Percentiles rank a stretch among this genome's conserved stretches.
phyloP scores from a whole-genome alignment of 805 yeast species.

The Tetrapisispora namnaoensis region DNA sequence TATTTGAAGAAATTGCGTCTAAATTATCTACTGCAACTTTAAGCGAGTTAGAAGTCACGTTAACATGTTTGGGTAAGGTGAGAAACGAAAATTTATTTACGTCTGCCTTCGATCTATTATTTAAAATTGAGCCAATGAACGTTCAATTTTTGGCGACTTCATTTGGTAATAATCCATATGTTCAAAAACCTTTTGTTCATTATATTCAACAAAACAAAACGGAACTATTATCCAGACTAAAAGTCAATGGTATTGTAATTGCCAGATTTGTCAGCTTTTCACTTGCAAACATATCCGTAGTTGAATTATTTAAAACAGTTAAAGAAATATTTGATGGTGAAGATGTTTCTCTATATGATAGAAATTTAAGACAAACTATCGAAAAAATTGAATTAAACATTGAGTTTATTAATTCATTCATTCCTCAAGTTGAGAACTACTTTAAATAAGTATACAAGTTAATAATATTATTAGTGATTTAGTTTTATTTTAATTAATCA shows the following conservation, averaged over 20 bases:
- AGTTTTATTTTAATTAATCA: too few relatives aligned
- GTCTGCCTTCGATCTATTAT: slow-evolving; percentile 30
- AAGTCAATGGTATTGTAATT: slow-evolving; percentile 37
- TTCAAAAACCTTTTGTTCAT: slow-evolving; percentile 36
- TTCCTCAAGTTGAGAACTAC: slow-evolving; percentile 2
- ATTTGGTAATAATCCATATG: slow-evolving; percentile 33
- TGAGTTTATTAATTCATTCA: neutral
- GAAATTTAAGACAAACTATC: slow-evolving; percentile 10
- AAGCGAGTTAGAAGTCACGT: slow-evolving; percentile 43
- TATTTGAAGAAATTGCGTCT: slow-evolving; percentile 30
- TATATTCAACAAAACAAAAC: slow-evolving; percentile 37
- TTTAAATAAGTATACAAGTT: neutral
- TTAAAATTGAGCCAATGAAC: slow-evolving; percentile 42
- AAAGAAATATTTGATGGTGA: slow-evolving; percentile 29
- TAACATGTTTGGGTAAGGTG: slow-evolving; percentile 41
- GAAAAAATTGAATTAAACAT: slow-evolving; percentile 12
- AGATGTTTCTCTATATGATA: slow-evolving; percentile 13
- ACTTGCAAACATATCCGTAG: slow-evolving; percentile 31
- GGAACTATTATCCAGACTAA: slow-evolving; percentile 33
- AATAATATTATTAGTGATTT: too few relatives aligned
- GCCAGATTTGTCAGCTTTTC: slow-evolving; percentile 34
- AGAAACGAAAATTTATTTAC: slow-evolving; percentile 29
- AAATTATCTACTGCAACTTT: slow-evolving; percentile 39
- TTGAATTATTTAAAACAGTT: slow-evolving; percentile 28
- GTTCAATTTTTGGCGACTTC: slow-evolving; percentile 40